A percentile compares a stretch with the other conserved stretches of the same genome.
Evolutionary conservation across 371 early-diverging fungal genomes (phyloP).

Genomic region (Rhizopus sp.): DNA sequence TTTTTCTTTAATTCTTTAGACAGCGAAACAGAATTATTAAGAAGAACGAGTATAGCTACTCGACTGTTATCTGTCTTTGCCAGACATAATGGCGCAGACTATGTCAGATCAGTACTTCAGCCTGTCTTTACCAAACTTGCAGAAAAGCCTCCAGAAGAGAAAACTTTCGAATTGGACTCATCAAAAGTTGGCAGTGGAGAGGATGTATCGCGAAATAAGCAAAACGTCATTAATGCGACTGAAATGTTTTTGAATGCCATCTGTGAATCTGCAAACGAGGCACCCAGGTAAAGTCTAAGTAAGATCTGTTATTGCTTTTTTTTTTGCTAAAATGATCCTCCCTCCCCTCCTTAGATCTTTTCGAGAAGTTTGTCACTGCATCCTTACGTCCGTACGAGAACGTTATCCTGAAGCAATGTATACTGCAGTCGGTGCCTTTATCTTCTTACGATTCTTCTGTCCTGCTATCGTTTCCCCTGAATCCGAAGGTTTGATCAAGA

Average conservation of each 20-base stretch:
- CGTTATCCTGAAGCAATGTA: slow-evolving; percentile 86
- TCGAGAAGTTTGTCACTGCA: slow-evolving; percentile 80
- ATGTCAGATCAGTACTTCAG: slow-evolving; percentile 77
- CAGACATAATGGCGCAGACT: slow-evolving; percentile 80
- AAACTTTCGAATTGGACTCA: slow-evolving; percentile 82
- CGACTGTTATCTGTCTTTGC: slow-evolving; percentile 83
- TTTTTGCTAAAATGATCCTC: neutral
- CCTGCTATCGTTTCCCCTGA: slow-evolving; percentile 94
- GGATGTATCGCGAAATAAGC: slow-evolving; percentile 68
- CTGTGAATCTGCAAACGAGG: slow-evolving; percentile 65
- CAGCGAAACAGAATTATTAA: slow-evolving; percentile 83
- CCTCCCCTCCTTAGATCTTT: slow-evolving; percentile 44
- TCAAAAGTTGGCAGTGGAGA: slow-evolving; percentile 69
- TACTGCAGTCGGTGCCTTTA: slow-evolving; percentile 91
- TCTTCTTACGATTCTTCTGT: slow-evolving; percentile 94
- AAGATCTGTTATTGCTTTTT: neutral
- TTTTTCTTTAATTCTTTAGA: slow-evolving; percentile 33
- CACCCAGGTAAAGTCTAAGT: slow-evolving; percentile 53
- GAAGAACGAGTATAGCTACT: slow-evolving; percentile 91
- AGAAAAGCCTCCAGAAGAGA: slow-evolving; percentile 54
- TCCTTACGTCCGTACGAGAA: slow-evolving; percentile 75
- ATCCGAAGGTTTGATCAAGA: slow-evolving; percentile 54
- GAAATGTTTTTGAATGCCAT: slow-evolving; percentile 84
- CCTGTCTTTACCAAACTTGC: slow-evolving; percentile 67
- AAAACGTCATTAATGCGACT: slow-evolving; percentile 79